Base-by-base conservation (phyloP, 305 asterid genomes). In the Striga hermonthica region DNA sequence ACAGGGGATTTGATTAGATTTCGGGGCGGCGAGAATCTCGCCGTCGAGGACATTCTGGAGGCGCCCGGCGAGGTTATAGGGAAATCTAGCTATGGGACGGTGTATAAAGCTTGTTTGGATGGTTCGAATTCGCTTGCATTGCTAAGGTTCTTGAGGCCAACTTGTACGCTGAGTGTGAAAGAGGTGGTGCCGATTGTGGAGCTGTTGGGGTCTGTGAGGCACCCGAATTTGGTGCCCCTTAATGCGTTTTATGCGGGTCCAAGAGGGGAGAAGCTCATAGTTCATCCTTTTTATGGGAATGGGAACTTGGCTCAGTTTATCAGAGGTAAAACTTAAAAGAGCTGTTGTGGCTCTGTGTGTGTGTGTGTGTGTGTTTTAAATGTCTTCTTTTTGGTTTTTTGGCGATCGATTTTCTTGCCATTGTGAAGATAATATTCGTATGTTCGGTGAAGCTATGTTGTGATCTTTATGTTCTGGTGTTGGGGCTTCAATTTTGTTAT, bases 91-190 rank as follows among this genome's bases (percentile, higher is more conserved):
- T 22, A 22, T 22, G 31, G 31, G 31, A 22, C 31, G 31, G 31
- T 22, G 31, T 22, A 22, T 22, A 22, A 22, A 73, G 96, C 97
- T 36, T 67, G 58, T 84, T 83, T 90, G 87, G 71, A 82, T 50
- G 65, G 72, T 71, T 75, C 80, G 13, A 79, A 86, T 69, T 78
- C 88, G 4, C 65, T 83, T 11, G 71, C 84, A 35, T 70, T 88
- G 85, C 82, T 90, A 44, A 76, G 99, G 53, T 93, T 93, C 79
- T 77, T 90, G 77, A 86, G 94, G 78, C 99, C 99, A 66, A 82
- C 96, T 75, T 90, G 92, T 59, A 83, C 97, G 8, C 68, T 79
- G 79, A 79, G 86, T 78, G 54, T 77, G 3, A 77, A 86, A 38
- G 96, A 93, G 72, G 80, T 86, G 36, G 48, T 84, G 62, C 86